Base-by-base conservation (phyloP, 768 basidiomycete genomes). In the Pseudohyphozyma bogoriensis region DNA sequence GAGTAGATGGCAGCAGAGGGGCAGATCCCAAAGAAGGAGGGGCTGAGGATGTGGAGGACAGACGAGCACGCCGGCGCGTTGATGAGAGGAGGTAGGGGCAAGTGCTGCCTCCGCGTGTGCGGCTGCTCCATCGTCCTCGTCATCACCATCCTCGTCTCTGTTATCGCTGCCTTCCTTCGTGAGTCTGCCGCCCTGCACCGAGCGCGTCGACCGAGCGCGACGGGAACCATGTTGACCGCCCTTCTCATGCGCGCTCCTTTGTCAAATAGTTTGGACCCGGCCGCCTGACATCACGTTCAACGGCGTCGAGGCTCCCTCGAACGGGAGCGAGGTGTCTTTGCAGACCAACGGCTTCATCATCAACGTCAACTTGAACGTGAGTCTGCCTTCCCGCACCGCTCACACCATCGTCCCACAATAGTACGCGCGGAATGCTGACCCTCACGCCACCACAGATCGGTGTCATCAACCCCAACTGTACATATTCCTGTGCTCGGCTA, bases 391-490 rank as follows among this genome's bases (percentile, higher is more conserved):
- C 33, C 42, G 12, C 7, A 42, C 8, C 6, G 29, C 18, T 26
- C 32, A 2, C 4, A 1, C 26, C 33, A 15, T 6, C 24, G n/a
- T 32, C 42, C n/a, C n/a, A n/a, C n/a, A n/a, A n/a, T n/a, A n/a
- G n/a, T n/a, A n/a, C n/a, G n/a, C n/a, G n/a, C n/a, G n/a, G n/a
- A n/a, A n/a, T 20, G 9, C 5, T 11, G 3, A 8, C 24, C 12
- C 26, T n/a, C 6, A 20, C 3, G 22, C 31, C 29, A 22, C 1
- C 24, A 15, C 54, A 70, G 56, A 70, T 68, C 46, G 64, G 66
- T 11, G 70, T 71, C 36, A 53, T 66, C 51, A 71, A 71, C 56
- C 70, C 70, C 5, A 71, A 71, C 50, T 71, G 69, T 68, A 18
- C 51, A 36, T 15, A n/a, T 11, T 4, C 3, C 37, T 33, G 8